These are phyloP conservation scores for Paraphaeosphaeria minitans DNA, from an alignment of 2,329 filamentous ascomycete species.

Conservation along the genomic window DNA sequence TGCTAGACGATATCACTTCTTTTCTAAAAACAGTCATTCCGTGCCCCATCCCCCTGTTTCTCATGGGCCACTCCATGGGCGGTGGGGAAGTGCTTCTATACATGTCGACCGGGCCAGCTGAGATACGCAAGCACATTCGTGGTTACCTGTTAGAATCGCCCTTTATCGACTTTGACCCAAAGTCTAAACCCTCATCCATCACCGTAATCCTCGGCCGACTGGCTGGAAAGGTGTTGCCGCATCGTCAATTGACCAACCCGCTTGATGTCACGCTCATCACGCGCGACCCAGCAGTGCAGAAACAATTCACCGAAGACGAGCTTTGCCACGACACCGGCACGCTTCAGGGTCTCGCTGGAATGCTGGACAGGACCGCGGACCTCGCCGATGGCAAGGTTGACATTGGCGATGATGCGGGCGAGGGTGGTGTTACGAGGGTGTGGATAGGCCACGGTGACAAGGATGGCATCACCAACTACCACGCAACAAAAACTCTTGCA, in stretches of 20 bases:
- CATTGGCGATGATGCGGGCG: slow-evolving; percentile 49
- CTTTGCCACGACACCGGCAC: slow-evolving; percentile 85
- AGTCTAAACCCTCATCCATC: slow-evolving; percentile 65
- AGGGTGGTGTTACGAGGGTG: slow-evolving; percentile 65
- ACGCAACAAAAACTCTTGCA: slow-evolving; percentile 68
- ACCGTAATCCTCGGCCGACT: slow-evolving; percentile 71
- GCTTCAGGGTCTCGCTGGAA: slow-evolving; percentile 75
- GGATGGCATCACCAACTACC: slow-evolving; percentile 71
- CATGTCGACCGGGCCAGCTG: slow-evolving; percentile 51
- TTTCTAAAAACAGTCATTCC: slow-evolving; percentile 69
- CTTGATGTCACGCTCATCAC: slow-evolving; percentile 69
- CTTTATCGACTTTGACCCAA: slow-evolving; percentile 73
- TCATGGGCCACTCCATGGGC: slow-evolving; percentile 92
- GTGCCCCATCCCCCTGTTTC: slow-evolving; percentile 68
- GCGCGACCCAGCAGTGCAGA: slow-evolving; percentile 68
- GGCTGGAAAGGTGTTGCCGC: slow-evolving; percentile 70
- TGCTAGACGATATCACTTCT: slow-evolving; percentile 78
- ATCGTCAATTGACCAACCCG: slow-evolving; percentile 67
- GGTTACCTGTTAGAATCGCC: slow-evolving; percentile 81
- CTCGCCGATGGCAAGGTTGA: slow-evolving; percentile 63
- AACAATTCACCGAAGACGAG: slow-evolving; percentile 66
- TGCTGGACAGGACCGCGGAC: slow-evolving; percentile 74
- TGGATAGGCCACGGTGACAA: slow-evolving; percentile 78
- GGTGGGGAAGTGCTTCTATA: slow-evolving; percentile 76
- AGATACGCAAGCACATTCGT: slow-evolving; percentile 64